A percentile compares a stretch with the other conserved stretches of the same genome.
Conservation (phyloP, 2,329 filamentous ascomycete genomes). For the Verticillium albo-atrum region DNA sequence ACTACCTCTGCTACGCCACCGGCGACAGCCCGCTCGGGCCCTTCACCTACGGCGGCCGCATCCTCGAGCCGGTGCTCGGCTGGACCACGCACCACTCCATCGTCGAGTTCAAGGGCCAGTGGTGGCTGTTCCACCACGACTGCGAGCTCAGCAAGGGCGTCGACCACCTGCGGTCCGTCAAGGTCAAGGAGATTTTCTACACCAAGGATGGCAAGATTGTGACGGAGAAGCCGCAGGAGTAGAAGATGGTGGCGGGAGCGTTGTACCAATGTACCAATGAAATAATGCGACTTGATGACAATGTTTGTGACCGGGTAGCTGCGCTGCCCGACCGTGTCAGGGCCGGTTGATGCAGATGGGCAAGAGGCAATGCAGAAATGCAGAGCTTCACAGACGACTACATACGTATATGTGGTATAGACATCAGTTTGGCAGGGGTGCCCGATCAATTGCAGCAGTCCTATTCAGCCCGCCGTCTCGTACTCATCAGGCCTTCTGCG, state of each 20-base stretch:
- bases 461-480: not conserved
- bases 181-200: constrained; percentile 72
- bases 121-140: constrained; percentile 77
- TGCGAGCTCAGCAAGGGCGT: constrained; percentile 63
- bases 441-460: not conserved
- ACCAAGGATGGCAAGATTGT: constrained; percentile 60
- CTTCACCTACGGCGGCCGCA: constrained; percentile 66
- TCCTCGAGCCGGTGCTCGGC: constrained; percentile 71
- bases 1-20: constrained; percentile 67
- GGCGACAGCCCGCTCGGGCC: constrained; percentile 63
- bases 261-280: not conserved
- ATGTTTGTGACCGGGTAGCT: too few relatives aligned
- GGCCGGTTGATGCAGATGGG: too few relatives aligned
- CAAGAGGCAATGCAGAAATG: too few relatives aligned
- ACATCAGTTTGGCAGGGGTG: not conserved
- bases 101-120: constrained; percentile 65
- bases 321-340: too few relatives aligned
- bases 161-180: constrained; percentile 68
- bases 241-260: not conserved
- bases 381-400: too few relatives aligned
- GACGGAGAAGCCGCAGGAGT: constrained; percentile 29
- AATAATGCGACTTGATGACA: not conserved
- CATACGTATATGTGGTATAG: not conserved
- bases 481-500: not conserved
- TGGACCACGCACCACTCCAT: constrained; percentile 83